Evolutionary conservation across 2,329 filamentous ascomycete species (phyloP), one percentile per base, ranked within the genome.

Genomic region (Aspergillus hortae): DNA sequence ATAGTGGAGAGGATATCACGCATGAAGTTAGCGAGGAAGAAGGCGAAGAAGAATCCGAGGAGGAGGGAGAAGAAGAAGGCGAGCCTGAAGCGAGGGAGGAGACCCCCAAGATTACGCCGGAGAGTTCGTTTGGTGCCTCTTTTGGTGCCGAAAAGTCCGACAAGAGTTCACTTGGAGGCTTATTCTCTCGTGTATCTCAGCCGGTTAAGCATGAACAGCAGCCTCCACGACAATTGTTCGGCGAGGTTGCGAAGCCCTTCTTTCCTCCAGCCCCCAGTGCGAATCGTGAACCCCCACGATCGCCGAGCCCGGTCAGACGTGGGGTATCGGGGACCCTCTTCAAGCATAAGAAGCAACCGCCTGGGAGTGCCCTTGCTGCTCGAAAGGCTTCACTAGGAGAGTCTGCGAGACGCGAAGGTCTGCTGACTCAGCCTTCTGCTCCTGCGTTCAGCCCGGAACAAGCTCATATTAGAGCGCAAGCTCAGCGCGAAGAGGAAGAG

Each of bases 281-380:
- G 30, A 59, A 58, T 38, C 61, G 58, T 19, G 67, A 74, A 56
- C 68, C 66, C 48, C 73, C 73, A 21, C 67, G 75, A 23, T 78
- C 76, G 9, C 75, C 75, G 4, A 78, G 76, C 50, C 76, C 76
- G 7, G 66, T 75, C n/a, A 72, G 76, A 19, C 53, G 62, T 14
- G 56, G 58, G 10, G 52, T 57, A 23, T 57, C 63, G 33, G 64
- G 63, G 47, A 65, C 62, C 21, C 54, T 61, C 2, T 56, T 73
- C 30, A 63, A 69, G 42, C 53, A 62, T 63, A 67, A 42, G 7
- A 40, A 52, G 62, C 63, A 67, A 19, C 61, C 61, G 19, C 69
- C 69, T 14, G 67, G 70, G 49, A 70, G 69, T 49, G 65, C 71
- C 27, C 60, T 76, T 25, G 66, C 68, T 49, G 67, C 70, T 33